Evolutionary conservation across 2,329 filamentous ascomycete species (phyloP).

Genomic region (Orbilia quercus): DNA sequence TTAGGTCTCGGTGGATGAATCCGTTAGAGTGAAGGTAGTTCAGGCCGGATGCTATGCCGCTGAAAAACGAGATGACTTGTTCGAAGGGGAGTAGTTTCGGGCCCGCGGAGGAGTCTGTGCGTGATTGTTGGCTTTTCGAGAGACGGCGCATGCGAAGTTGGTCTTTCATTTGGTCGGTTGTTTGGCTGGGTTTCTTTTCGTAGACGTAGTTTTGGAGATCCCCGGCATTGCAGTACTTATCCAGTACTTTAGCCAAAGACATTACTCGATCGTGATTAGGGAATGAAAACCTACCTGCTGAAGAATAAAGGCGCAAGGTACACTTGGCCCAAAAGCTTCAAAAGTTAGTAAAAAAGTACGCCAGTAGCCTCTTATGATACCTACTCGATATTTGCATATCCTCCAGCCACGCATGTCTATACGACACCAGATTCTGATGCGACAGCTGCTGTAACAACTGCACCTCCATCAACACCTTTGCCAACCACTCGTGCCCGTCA

Average conservation of each 20-base stretch:
- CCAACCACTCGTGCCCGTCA: conserved; percentile 92
- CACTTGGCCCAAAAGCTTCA: conserved; percentile 80
- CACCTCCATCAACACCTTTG: conserved; percentile 93
- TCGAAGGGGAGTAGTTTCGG: conserved; percentile 77
- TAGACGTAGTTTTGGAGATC: conserved; percentile 88
- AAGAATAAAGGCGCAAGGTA: conserved; percentile 94
- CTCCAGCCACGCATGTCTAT: conserved; percentile 97
- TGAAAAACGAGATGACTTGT: conserved; percentile 96
- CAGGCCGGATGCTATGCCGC: conserved; percentile 90
- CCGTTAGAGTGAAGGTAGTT: conserved; percentile 89
- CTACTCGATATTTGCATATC: conserved; percentile 78
- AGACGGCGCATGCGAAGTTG: conserved; percentile 75
- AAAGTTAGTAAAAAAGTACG: conserved; percentile 35
- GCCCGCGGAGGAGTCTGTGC: conserved; percentile 61
- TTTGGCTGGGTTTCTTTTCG: conserved; percentile 68
- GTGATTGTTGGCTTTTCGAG: conserved; percentile 77
- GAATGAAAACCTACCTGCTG: conserved; percentile 71
- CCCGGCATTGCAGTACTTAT: conserved; percentile 85
- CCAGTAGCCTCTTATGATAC: conserved; percentile 34
- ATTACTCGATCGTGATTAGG: background rate
- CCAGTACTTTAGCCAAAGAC: conserved; percentile 4
- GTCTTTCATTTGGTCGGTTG: conserved; percentile 88
- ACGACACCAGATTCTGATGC: conserved; percentile 94
- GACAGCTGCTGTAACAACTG: conserved; percentile 90
- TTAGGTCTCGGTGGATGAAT: conserved; percentile 95